Conservation (phyloP, 495 filamentous ascomycete species). For the Podospora sp. region DNA sequence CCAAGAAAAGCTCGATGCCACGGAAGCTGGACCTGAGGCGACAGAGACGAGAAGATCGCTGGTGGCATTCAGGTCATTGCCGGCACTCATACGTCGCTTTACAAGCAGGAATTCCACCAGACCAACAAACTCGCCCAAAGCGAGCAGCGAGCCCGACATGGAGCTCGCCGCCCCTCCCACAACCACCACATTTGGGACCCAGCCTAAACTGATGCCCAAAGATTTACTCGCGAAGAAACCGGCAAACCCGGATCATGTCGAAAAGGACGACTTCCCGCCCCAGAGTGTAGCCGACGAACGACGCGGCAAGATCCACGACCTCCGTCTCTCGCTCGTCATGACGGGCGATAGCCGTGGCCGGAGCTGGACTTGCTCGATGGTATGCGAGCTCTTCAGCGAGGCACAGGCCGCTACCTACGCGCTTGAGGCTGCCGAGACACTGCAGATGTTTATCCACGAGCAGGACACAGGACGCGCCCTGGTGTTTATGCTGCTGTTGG, state of each 20-base stretch:
- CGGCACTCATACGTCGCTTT: too few relatives aligned
- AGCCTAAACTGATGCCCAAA: neutral
- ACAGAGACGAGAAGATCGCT: neutral
- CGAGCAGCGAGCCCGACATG: neutral
- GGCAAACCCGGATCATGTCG: neutral
- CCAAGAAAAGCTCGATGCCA: neutral
- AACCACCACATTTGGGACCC: neutral
- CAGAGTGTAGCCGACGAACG: neutral
- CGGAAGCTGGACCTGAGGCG: neutral
- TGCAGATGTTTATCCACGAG: constrained; percentile 10
- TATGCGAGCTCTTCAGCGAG: constrained; percentile 8
- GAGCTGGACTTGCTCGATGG: constrained; percentile 5
- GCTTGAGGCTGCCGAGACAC: neutral
- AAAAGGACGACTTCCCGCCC: constrained; percentile 1
- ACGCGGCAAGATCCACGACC: neutral
- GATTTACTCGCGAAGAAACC: neutral
- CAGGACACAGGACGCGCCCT: constrained; percentile 1
- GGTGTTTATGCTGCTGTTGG: constrained; percentile 3
- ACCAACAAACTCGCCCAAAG: too few relatives aligned
- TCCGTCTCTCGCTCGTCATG: neutral
- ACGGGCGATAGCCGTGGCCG: neutral
- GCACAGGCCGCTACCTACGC: neutral
- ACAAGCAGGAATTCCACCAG: too few relatives aligned
- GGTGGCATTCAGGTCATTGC: neutral
- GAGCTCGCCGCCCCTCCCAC: neutral